Evolutionary conservation across 345 rosid genomes (phyloP).

Genomic region (Populus pruinosa): DNA sequence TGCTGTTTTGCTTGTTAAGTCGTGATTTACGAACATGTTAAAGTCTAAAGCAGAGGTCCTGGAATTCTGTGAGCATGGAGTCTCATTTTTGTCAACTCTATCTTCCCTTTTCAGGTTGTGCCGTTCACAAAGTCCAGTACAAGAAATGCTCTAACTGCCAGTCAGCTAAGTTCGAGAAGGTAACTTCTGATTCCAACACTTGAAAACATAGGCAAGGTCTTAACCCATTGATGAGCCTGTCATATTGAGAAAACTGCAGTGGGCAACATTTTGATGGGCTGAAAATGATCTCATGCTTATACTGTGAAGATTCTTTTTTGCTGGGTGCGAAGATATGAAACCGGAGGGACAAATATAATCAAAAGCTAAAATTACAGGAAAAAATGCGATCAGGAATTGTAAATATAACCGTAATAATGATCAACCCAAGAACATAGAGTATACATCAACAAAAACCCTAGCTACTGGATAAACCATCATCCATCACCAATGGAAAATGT

Average conservation of each 20-base stretch:
- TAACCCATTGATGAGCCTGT: neutral
- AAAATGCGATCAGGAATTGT: too few species aligned
- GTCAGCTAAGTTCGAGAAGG: neutral
- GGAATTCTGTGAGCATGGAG: neutral
- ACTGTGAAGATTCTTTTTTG: neutral
- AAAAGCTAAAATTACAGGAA: too few species aligned
- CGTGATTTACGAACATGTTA: neutral
- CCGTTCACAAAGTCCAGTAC: slow-evolving; percentile 5
- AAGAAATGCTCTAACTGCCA: slow-evolving; percentile 8
- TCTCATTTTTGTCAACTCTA: slow-evolving; percentile 1
- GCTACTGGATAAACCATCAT: too few species aligned
- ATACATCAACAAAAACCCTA: too few species aligned
- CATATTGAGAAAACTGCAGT: neutral
- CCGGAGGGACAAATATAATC: too few species aligned
- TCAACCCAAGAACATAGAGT: too few species aligned
- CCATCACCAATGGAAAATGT: neutral
- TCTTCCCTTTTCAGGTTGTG: slow-evolving; percentile 27
- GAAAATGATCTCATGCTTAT: too few species aligned
- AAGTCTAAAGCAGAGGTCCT: neutral
- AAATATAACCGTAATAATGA: too few species aligned
- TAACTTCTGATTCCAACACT: neutral
- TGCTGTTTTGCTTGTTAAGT: neutral
- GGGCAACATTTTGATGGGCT: neutral
- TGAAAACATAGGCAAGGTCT: neutral
- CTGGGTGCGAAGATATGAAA: too few species aligned